A percentile compares a stretch with the other conserved stretches of the same genome.
Conservation (phyloP, 2,329 filamentous ascomycete species). For the Xylariaceae sp. region DNA sequence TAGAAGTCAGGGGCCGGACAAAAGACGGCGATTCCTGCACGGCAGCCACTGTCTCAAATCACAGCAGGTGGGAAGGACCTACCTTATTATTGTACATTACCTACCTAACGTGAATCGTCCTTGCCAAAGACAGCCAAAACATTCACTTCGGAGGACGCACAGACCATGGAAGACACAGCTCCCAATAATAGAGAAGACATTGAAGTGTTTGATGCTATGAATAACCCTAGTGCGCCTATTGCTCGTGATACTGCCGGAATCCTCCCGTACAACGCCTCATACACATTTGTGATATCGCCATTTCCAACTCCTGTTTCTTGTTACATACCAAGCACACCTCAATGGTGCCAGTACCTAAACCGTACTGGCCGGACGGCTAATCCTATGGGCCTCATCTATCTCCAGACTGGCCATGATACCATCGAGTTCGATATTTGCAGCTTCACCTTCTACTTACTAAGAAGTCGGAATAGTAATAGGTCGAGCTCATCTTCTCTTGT, state of each 20-base stretch:
- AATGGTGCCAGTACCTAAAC: background rate
- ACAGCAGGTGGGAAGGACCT: background rate
- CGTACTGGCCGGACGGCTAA: background rate
- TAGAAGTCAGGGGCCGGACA: background rate
- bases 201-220: background rate
- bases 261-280: background rate
- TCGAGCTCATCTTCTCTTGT: background rate
- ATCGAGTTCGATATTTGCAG: background rate
- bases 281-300: background rate
- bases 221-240: background rate
- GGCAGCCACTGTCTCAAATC: background rate
- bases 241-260: background rate
- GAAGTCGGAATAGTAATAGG: background rate
- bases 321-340: background rate
- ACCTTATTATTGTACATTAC: background rate
- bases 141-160: background rate
- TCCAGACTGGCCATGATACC: background rate
- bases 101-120: background rate
- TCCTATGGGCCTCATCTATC: background rate
- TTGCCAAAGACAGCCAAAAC: background rate
- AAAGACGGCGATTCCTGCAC: background rate
- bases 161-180: background rate
- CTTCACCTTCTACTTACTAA: background rate
- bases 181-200: background rate
- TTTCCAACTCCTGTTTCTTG: background rate